Conservation (phyloP, 2,329 filamentous ascomycete genomes). For the Coniochaeta sp. region DNA sequence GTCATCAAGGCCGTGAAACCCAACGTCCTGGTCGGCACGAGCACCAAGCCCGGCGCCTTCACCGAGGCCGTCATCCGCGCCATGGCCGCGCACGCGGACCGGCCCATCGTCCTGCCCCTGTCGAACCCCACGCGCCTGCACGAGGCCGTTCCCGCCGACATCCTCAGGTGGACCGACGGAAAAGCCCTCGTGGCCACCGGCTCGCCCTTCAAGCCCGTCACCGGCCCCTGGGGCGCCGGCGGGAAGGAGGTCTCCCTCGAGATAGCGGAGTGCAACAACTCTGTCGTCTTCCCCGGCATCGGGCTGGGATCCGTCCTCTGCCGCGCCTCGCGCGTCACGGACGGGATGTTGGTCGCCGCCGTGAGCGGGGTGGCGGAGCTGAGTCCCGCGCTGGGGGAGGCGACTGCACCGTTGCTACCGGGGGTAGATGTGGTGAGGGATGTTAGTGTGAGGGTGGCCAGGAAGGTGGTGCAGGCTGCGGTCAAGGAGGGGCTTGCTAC, state of each 20-base stretch:
- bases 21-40: constrained; percentile 78
- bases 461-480: constrained; percentile 65
- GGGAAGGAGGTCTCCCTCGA: constrained; percentile 37
- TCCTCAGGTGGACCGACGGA: constrained; percentile 72
- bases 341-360: constrained; percentile 76
- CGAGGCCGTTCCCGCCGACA: constrained; percentile 70
- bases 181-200: constrained; percentile 76
- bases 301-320: constrained; percentile 71
- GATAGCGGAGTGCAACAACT: constrained; percentile 81
- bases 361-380: constrained; percentile 64
- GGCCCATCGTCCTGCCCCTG: constrained; percentile 73
- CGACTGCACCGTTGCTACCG: constrained; percentile 61
- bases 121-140: constrained; percentile 81
- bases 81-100: constrained; percentile 66
- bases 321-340: constrained; percentile 58
- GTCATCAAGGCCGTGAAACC: constrained; percentile 67
- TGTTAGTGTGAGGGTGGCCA: constrained; percentile 72
- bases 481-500: constrained; percentile 62
- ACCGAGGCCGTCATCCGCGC: constrained; percentile 65
- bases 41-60: constrained; percentile 69
- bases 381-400: constrained; percentile 60
- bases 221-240: constrained; percentile 43
- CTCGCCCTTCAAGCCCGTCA: constrained; percentile 71
- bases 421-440: constrained; percentile 68
- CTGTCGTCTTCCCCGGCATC: constrained; percentile 77